phyloP scores from a whole-genome alignment of 73 alveolate genomes.

The Tetrahymena thermophila region DNA sequence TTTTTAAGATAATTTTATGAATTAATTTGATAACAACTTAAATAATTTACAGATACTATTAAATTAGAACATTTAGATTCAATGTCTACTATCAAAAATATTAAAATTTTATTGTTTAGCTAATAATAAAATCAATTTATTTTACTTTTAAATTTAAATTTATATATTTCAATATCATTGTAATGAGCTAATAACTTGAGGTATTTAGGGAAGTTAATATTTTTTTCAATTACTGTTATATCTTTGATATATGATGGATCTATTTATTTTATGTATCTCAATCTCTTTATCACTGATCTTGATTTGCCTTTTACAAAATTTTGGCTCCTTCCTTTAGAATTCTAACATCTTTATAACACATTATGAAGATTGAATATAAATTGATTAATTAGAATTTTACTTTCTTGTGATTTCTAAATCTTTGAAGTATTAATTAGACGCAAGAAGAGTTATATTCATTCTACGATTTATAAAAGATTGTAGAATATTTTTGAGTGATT shows the following conservation, averaged over 20 bases:
- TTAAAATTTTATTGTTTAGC: no score
- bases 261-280: neutral
- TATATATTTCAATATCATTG: neutral
- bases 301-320: no score
- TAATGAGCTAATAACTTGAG: neutral
- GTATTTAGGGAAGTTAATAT: neutral
- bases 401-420: neutral
- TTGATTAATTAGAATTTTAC: neutral
- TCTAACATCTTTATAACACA: neutral
- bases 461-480: neutral
- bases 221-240: neutral
- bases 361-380: neutral
- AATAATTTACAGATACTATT: no score
- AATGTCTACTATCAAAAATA: no score
- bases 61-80: no score
- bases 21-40: no score
- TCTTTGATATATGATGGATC: neutral
- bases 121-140: neutral
- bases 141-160: no score
- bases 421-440: neutral
- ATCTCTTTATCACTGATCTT: neutral
- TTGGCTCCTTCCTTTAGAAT: no score
- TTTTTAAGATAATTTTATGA: no score
- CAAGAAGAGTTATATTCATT: neutral
- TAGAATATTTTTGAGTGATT: neutral